These are phyloP conservation scores for Nemophila menziesii DNA, from an alignment of 257 asterid species.

Conservation along the genomic window DNA sequence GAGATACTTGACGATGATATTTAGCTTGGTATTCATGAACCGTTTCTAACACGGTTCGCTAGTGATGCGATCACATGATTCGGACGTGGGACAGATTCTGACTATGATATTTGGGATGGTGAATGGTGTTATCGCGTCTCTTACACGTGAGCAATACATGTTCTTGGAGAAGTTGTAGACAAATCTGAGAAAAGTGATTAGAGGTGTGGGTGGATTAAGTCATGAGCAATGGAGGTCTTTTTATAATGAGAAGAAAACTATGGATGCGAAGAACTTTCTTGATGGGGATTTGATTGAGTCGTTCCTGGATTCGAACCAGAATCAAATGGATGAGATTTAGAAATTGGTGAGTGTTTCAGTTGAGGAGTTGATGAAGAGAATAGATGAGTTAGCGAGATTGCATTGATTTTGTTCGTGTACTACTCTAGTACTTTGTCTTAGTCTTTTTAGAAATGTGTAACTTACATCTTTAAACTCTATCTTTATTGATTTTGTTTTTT, in stretches of 20 bases:
- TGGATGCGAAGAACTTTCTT: slow-evolving; percentile 66
- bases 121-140: slow-evolving; percentile 87
- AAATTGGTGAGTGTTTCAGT: slow-evolving; percentile 58
- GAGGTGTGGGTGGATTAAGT: slow-evolving; percentile 90
- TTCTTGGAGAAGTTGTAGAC: slow-evolving; percentile 76
- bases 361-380: slow-evolving; percentile 93
- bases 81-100: slow-evolving; percentile 83
- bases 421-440: neutral
- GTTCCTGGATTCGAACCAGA: slow-evolving; percentile 71
- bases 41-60: slow-evolving; percentile 88
- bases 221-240: slow-evolving; percentile 98
- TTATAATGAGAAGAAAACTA: slow-evolving; percentile 77
- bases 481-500: neutral
- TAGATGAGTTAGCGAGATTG: slow-evolving; percentile 85
- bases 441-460: neutral
- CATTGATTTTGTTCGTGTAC: slow-evolving; percentile 28
- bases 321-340: slow-evolving; percentile 67
- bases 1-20: slow-evolving; percentile 91
- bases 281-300: slow-evolving; percentile 93
- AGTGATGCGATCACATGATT: slow-evolving; percentile 86
- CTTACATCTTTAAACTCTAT: neutral
- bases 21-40: slow-evolving; percentile 80
- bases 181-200: slow-evolving; percentile 70
- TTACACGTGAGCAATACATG: slow-evolving; percentile 62
- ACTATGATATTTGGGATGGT: slow-evolving; percentile 89